Conservation (phyloP, 139 green algal genomes). For the Ettlia oleoabundans region DNA sequence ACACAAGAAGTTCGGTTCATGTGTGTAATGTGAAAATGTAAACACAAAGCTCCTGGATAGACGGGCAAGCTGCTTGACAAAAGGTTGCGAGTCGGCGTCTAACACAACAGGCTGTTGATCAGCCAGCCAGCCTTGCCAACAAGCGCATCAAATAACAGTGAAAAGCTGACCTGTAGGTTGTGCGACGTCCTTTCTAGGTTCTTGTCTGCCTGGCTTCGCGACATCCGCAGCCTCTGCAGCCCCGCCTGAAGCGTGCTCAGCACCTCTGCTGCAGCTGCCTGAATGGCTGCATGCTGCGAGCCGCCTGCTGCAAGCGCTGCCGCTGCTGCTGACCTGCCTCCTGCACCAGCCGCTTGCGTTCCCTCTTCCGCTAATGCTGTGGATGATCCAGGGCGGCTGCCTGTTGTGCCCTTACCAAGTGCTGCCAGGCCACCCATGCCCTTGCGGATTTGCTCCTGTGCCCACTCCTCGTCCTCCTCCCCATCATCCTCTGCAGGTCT, state of each 20-base stretch:
- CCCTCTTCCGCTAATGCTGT: background rate
- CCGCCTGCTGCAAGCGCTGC: constrained; percentile 26
- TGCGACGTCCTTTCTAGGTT: constrained; percentile 43
- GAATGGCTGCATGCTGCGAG: constrained; percentile 35
- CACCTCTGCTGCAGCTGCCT: constrained; percentile 52
- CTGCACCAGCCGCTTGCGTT: background rate
- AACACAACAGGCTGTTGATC: background rate
- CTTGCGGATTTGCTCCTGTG: constrained; percentile 74
- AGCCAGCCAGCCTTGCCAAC: background rate
- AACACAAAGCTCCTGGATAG: background rate
- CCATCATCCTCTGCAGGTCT: constrained; percentile 50
- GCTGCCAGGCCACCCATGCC: constrained; percentile 48
- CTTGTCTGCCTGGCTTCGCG: constrained; percentile 41
- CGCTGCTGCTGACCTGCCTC: background rate
- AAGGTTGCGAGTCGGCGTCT: too few relatives aligned
- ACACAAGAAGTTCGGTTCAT: too few relatives aligned
- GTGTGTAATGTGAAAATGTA: background rate
- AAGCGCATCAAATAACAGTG: background rate
- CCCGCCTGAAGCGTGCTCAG: constrained; percentile 59
- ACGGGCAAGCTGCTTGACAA: too few relatives aligned
- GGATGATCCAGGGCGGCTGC: background rate
- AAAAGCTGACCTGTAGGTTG: constrained; percentile 38
- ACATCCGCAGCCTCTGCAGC: constrained; percentile 51
- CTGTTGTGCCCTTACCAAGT: background rate
- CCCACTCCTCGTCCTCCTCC: constrained; percentile 69